Evolutionary conservation across 2,329 filamentous ascomycete species (phyloP), one percentile per base, ranked within the genome.

Genomic region (Chrysosporium keratinophilum): DNA sequence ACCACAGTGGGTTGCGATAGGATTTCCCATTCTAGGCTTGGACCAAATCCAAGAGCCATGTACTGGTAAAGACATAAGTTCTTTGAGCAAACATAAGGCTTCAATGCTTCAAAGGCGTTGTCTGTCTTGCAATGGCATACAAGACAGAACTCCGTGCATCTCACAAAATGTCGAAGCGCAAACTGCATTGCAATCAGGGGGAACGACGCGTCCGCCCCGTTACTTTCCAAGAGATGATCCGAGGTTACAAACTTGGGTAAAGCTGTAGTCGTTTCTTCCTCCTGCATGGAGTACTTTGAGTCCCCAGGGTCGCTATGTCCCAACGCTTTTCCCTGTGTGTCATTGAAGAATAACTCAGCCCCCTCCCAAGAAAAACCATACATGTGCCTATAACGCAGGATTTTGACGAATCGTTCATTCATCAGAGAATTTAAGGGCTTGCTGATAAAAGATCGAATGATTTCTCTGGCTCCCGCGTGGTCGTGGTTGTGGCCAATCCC

Each of bases 61-160:
- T 93, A 95, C 64, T 96, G 90, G 63, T 87, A 95, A 3, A 95
- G 73, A 63, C 90, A 96, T 2, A 96, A 74, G 1, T 77, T 74
- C 11, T 80, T 78, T 19, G 80, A 79, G 69, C 90, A 96, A 43
- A 95, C 88, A 57, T 85, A 88, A 1, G 73, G 74, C 55, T 74
- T 75, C 31, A 76, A 53, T 0, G 73, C 70, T 58, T 75, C 72
- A 37, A 91, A 82, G 0, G 80, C 78, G 1, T 76, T 76, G 1
- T 78, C 68, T 35, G 87, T 77, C 59, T 78, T 83, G 59, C 79
- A 78, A 67, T 94, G 87, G 63, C 90, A 96, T 20, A 90, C 82
- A 52, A 95, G 77, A 67, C 90, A 96, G 67, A 91, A 95, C 52
- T 93, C 83, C 0, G 87, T 88, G 65, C 88, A 95, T 55, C 81